Evolutionary conservation across 2,329 filamentous ascomycete species (phyloP).

Genomic region (Neofusicoccum sp.): DNA sequence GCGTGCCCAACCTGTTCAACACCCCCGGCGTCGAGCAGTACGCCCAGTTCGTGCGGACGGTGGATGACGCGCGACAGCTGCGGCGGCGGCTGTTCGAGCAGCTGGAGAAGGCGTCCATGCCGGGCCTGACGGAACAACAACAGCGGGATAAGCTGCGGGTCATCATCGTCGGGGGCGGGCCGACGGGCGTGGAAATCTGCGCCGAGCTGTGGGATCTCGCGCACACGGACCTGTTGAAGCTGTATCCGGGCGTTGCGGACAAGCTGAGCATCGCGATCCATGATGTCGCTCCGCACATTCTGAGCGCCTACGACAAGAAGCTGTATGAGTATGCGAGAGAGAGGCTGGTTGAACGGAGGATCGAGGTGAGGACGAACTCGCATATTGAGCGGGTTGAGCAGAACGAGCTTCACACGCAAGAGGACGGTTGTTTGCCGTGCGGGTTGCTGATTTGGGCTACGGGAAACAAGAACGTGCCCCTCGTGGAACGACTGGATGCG

Average conservation of each 20-base stretch:
- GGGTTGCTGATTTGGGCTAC: conserved; percentile 46
- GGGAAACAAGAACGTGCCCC: conserved; percentile 38
- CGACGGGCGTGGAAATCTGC: conserved; percentile 47
- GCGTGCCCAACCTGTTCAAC: conserved; percentile 41
- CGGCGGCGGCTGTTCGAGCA: conserved; percentile 41
- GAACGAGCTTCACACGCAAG: conserved; percentile 39
- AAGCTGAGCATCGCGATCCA: conserved; percentile 47
- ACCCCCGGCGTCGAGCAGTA: conserved; percentile 45
- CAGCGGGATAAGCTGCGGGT: conserved; percentile 41
- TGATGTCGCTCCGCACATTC: conserved; percentile 46
- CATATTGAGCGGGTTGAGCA: conserved; percentile 41
- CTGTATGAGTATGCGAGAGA: conserved; percentile 46
- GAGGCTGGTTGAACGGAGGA: conserved; percentile 38
- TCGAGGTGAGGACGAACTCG: conserved; percentile 44
- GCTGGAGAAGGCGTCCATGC: conserved; percentile 41
- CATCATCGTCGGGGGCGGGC: conserved; percentile 46
- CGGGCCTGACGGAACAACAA: conserved; percentile 30
- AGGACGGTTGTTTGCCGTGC: conserved; percentile 38
- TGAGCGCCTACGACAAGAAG: conserved; percentile 45
- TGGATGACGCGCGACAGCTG: conserved; percentile 38
- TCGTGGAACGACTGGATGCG: conserved; percentile 38
- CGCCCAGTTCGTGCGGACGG: conserved; percentile 43
- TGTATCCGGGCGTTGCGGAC: conserved; percentile 46
- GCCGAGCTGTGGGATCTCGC: conserved; percentile 49
- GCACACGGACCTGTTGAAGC: conserved; percentile 39